Base-by-base conservation (phyloP, 768 basidiomycete genomes). In the Rhodotorula taiwanensis region DNA sequence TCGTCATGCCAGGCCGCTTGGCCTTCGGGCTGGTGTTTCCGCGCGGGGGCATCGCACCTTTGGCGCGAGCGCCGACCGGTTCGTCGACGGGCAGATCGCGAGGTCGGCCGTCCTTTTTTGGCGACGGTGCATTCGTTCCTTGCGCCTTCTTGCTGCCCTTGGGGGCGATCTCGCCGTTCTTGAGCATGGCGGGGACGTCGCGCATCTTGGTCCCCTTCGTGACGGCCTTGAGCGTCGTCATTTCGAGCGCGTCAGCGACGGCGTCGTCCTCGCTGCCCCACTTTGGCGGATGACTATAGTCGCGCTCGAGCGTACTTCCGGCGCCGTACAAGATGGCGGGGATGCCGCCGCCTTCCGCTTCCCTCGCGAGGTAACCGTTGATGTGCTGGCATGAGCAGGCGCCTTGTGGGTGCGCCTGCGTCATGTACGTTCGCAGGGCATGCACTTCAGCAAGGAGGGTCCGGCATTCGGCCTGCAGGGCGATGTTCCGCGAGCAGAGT, bases 311-410 rank as follows among this genome's bases (percentile, higher is more conserved):
- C 13, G 54, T 59, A 8, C 16, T 31, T 0, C 58, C 48, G 9
- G 67, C 51, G 54, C 61, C 60, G 30, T 58, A 52, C 39, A 65
- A 27, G 64, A 70, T 70, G 15, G 69, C 60, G 7, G 58, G 49
- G 47, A 70, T 59, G 3, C 69, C 69, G 25, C 69, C 69, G 36
- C 69, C 69, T 4, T 53, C 55, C 6, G 28, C 45, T n/a, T 70
- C 69, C 39, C 64, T 60, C 2, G 45, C 52, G 42, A 70, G 55
- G 69, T 70, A 66, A 13, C 69, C 64, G n/a, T 60, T 30, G 30
- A 66, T 47, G 58, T 70, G 69, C 10, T 53, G 48, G 58, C 69
- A 70, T 5, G 36, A 11, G 51, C 69, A 66, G 21, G 52, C 51
- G 16, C 36, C 49, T 43, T 55, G 36, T 1, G 64, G 53, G 58